Base-by-base conservation (phyloP, 805 yeast genomes). In the Suhomyces vadensis region DNA sequence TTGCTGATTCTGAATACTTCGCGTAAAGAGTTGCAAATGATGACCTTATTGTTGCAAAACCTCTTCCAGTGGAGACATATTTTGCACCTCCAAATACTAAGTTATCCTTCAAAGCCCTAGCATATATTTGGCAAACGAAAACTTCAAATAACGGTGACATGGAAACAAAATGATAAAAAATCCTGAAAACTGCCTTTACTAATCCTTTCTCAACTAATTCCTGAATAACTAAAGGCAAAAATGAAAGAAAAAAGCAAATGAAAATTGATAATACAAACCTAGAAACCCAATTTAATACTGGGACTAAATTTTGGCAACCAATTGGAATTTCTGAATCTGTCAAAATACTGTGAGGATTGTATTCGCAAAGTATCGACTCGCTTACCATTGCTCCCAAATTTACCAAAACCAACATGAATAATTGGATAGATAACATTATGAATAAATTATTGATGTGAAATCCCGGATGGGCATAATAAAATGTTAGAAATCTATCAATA, bases 381-480 rank as follows among this genome's bases (percentile, higher is more conserved):
- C 83, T 79, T 21, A 75, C 79, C 53, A 92, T 65, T 0, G 97
- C 74, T 1, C 96, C 97, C 51, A 92, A 68, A 62, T 87, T 88
- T 22, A 89, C 73, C 56, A 89, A 65, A 4, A 88, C 81, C 45
- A 91, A 58, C 83, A 91, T 85, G 64, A 92, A 91, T 57, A 89
- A 62, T 57, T 88, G 94, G n/a, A 90, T 82, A 0, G 97, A 89
- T 27, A 89, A 63, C 55, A 89, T 83, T 49, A 92, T 92, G 57
- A 91, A 87, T 53, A 91, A 72, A 61, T 92, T 92, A 63, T 92
- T 92, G 55, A 92, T 71, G 64, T 92, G 98, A 70, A 92, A 92
- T 5, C 98, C 98, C 8, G 97, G 92, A 63, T 92, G 98, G 0
- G 98, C 98, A 67, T 92, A 92, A 64, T 87, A 92, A 65, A 92